A percentile compares a stretch with the other conserved stretches of the same genome.
Evolutionary conservation across 2,329 filamentous ascomycete species (phyloP).

Genomic region (Aspergillus sp.): DNA sequence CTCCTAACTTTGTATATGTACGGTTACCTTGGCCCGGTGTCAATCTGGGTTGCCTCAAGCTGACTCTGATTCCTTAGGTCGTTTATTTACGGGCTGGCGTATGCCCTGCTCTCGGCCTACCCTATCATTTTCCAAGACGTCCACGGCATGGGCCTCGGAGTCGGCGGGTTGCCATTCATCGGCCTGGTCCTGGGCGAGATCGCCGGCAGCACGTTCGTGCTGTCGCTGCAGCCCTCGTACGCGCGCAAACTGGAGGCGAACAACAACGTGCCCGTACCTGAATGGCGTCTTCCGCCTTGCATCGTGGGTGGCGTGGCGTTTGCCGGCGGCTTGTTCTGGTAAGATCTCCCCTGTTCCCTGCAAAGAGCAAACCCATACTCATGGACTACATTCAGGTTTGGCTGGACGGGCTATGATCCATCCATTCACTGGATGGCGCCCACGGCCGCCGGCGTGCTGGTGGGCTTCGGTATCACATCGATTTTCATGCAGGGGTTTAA

Average conservation of each 20-base stretch:
- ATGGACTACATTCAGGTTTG: constrained; percentile 20
- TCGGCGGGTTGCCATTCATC: constrained; percentile 20
- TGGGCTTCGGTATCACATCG: constrained; percentile 23
- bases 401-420: constrained; percentile 21
- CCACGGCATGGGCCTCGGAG: constrained; percentile 16
- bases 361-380: background rate
- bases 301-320: constrained; percentile 22
- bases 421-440: constrained; percentile 26
- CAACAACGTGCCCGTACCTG: constrained; percentile 19
- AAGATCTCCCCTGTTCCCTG: background rate
- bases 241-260: constrained; percentile 19
- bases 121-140: constrained; percentile 21
- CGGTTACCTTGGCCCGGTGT: background rate
- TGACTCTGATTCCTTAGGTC: background rate
- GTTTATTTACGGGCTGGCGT: constrained; percentile 23
- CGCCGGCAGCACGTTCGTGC: constrained; percentile 14
- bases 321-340: constrained; percentile 25
- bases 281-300: constrained; percentile 24
- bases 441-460: constrained; percentile 19
- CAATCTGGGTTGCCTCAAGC: background rate
- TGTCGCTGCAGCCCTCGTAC: constrained; percentile 18
- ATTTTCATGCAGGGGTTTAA: constrained; percentile 27
- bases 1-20: constrained; percentile 25
- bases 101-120: constrained; percentile 21
- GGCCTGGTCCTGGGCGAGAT: constrained; percentile 22